These are phyloP conservation scores for Meyerozyma sp. DNA, from an alignment of 1,139 yeast species.

Conservation along the genomic window DNA sequence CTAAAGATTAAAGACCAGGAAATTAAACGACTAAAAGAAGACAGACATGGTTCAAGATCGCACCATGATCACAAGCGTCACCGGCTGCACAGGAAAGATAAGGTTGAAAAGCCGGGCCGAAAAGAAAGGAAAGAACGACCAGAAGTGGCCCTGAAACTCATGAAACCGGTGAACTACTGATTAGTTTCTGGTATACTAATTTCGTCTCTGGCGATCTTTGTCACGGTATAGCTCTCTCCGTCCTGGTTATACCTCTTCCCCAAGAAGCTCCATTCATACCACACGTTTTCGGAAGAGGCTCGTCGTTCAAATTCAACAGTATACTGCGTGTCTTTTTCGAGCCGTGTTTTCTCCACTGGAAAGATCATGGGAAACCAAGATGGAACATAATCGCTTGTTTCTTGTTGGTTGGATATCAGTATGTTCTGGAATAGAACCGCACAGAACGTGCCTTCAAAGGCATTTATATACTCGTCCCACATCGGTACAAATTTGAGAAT, in stretches of 20 bases:
- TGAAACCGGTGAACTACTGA: conserved; percentile 1
- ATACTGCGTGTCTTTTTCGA: conserved; percentile 41
- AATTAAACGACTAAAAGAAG: conserved; percentile 13
- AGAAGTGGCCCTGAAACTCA: conserved; percentile 10
- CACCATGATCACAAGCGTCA: background rate
- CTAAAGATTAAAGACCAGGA: conserved; percentile 40
- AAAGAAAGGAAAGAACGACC: conserved; percentile 8
- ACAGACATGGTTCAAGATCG: background rate
- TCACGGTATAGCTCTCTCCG: conserved; percentile 17
- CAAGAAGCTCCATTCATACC: conserved; percentile 69
- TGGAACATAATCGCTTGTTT: conserved; percentile 20
- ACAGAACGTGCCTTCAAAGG: conserved; percentile 70
- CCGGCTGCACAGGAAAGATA: background rate
- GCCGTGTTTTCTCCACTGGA: conserved; percentile 52
- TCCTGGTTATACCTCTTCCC: conserved; percentile 16
- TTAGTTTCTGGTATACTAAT: background rate
- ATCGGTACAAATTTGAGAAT: conserved; percentile 25
- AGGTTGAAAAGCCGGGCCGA: background rate
- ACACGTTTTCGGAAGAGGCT: conserved; percentile 34
- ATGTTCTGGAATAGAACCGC: conserved; percentile 59
- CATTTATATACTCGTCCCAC: conserved; percentile 50
- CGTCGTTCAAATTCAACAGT: conserved; percentile 41
- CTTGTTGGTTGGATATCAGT: conserved; percentile 22
- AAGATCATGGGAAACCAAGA: conserved; percentile 70
- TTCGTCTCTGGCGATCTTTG: conserved; percentile 6